phyloP scores from a whole-genome alignment of 225 moss, liverwort and hornwort genomes.

The Pseudisothecium myosuroides region DNA sequence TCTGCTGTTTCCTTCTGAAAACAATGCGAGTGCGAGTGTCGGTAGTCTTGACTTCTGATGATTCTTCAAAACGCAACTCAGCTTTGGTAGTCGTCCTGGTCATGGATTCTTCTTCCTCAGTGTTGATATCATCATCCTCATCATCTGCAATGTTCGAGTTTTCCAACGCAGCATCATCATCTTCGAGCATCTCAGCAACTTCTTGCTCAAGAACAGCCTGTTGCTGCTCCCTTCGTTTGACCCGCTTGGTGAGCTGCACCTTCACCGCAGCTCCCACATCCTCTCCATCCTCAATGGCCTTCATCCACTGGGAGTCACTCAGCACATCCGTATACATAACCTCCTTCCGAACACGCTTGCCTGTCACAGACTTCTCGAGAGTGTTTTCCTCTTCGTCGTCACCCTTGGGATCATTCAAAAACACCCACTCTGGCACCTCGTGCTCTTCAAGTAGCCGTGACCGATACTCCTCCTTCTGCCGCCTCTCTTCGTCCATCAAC shows the following conservation, averaged over 20 bases:
- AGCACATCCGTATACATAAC: conserved; percentile 89
- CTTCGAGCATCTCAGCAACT: conserved; percentile 42
- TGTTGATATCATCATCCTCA: background rate
- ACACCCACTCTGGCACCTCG: conserved; percentile 98
- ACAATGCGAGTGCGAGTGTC: conserved; percentile 30
- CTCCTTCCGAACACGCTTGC: conserved; percentile 85
- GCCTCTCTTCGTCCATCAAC: conserved; percentile 81
- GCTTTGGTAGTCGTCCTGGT: background rate
- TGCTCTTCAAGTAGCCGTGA: conserved; percentile 85
- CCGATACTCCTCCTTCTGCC: conserved; percentile 70
- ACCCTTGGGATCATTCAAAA: conserved; percentile 52
- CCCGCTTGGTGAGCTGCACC: conserved; percentile 70
- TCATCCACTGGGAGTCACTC: conserved; percentile 97
- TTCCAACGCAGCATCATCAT: conserved; percentile 21
- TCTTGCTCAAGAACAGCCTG: conserved; percentile 29
- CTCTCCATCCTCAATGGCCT: conserved; percentile 97
- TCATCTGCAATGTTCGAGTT: background rate
- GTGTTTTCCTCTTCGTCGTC: conserved; percentile 11
- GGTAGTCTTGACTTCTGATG: background rate
- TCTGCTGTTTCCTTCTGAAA: conserved; percentile 18
- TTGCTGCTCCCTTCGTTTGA: conserved; percentile 55
- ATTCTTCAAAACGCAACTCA: conserved; percentile 3
- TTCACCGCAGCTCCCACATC: conserved; percentile 90
- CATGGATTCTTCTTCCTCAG: conserved; percentile 8
- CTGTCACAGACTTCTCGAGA: conserved; percentile 13